A percentile compares a stretch with the other conserved stretches of the same genome.
These are phyloP conservation scores for Lachnellula arida DNA, from an alignment of 2,329 filamentous ascomycete genomes.

Conservation along the genomic window DNA sequence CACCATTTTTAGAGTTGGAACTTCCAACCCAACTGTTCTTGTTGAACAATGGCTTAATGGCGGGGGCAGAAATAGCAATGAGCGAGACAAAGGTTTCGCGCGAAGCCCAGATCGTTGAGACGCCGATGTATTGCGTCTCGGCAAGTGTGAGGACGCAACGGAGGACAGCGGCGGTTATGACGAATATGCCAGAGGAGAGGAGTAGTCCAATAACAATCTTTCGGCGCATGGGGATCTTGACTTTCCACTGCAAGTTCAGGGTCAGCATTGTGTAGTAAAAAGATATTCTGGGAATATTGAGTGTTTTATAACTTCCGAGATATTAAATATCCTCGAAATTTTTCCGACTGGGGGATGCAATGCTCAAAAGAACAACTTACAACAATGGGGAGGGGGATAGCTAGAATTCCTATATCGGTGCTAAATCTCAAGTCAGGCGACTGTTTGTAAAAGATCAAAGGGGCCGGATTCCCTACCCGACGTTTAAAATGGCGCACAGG, in stretches of 20 bases:
- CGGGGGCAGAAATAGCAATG: background rate
- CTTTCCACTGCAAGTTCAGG: background rate
- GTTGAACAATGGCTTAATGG: slow-evolving; percentile 2
- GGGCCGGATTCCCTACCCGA: too few species aligned
- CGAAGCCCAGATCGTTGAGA: background rate
- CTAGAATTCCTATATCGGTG: slow-evolving; percentile 1
- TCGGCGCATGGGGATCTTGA: background rate
- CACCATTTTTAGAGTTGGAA: too few species aligned
- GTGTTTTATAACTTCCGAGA: too few species aligned
- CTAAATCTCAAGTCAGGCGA: too few species aligned
- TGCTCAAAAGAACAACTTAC: too few species aligned
- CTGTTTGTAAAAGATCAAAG: too few species aligned
- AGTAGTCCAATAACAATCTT: background rate
- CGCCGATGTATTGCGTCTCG: background rate
- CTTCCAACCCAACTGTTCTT: background rate
- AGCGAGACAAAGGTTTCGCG: slow-evolving; percentile 4
- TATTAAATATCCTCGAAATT: too few species aligned
- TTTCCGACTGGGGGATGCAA: too few species aligned
- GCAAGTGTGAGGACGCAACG: background rate
- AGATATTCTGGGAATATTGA: too few species aligned
- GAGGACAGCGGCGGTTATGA: slow-evolving; percentile 1
- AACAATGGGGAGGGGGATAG: slow-evolving; percentile 1
- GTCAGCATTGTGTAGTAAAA: too few species aligned
- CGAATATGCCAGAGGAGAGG: slow-evolving; percentile 3
- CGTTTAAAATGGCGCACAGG: too few species aligned